Percentiles rank a stretch among this genome's conserved stretches.
phyloP scores from a whole-genome alignment of 768 basidiomycete genomes.

The Panellus pusillus region DNA sequence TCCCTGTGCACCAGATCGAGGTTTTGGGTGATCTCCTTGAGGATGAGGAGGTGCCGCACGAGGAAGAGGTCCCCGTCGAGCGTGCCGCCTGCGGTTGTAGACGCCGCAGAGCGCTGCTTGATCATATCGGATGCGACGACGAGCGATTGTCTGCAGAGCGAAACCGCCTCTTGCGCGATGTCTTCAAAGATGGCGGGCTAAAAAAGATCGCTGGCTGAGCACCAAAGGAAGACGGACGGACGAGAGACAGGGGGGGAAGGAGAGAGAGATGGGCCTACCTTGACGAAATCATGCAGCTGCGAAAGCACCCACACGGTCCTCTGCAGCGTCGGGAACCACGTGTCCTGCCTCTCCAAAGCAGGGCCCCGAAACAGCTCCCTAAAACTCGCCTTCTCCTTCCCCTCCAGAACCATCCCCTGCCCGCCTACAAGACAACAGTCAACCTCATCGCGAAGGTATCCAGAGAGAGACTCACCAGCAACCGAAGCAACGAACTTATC shows the following conservation, averaged over 20 bases:
- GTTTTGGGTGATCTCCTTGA: constrained; percentile 87
- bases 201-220: neutral
- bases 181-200: constrained; percentile 97
- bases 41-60: constrained; percentile 82
- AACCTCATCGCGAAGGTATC: constrained; percentile 1
- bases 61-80: constrained; percentile 86
- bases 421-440: neutral
- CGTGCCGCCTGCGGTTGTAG: constrained; percentile 33
- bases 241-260: no score
- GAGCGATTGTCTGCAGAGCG: constrained; percentile 80
- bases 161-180: constrained; percentile 90
- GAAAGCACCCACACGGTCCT: constrained; percentile 91
- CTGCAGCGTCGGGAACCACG: constrained; percentile 89
- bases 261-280: constrained; percentile 52
- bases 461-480: neutral
- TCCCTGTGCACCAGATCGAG: constrained; percentile 62
- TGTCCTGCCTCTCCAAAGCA: constrained; percentile 71
- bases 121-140: constrained; percentile 70
- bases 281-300: constrained; percentile 88
- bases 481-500: constrained; percentile 71
- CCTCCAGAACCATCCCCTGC: constrained; percentile 29
- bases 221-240: neutral
- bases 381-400: constrained; percentile 67
- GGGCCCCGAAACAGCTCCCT: constrained; percentile 71
- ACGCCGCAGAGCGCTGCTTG: constrained; percentile 39